phyloP scores from a whole-genome alignment of 495 filamentous ascomycete species.

The Penicillium manginii region DNA sequence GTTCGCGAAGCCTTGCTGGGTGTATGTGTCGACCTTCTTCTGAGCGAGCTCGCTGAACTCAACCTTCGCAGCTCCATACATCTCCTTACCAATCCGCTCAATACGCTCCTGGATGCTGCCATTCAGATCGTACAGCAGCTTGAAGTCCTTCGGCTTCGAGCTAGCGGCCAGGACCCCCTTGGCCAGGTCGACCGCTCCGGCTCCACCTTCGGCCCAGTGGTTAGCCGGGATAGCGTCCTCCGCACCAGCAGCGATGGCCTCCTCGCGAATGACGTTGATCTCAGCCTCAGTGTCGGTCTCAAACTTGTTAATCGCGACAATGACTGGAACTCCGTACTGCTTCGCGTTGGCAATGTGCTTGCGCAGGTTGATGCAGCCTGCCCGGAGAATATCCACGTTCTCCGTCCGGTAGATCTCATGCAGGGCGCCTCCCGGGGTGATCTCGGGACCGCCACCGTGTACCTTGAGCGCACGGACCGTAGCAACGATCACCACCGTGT shows the following conservation, averaged over 20 bases:
- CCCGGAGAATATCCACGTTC: constrained; percentile 86
- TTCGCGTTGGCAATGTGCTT: constrained; percentile 92
- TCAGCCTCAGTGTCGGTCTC: constrained; percentile 92
- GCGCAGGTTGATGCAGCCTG: constrained; percentile 88
- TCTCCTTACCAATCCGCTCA: constrained; percentile 83
- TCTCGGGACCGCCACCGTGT: constrained; percentile 91
- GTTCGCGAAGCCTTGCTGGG: constrained; percentile 86
- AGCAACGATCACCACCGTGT: constrained; percentile 92
- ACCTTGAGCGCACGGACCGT: constrained; percentile 96
- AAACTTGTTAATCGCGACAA: constrained; percentile 97
- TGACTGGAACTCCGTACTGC: constrained; percentile 89
- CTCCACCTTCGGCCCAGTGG: constrained; percentile 96
- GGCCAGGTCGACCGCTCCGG: constrained; percentile 87
- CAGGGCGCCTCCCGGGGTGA: constrained; percentile 81
- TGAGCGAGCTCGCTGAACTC: constrained; percentile 94
- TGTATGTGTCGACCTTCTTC: constrained; percentile 95
- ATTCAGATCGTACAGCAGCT: constrained; percentile 81
- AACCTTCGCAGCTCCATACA: constrained; percentile 91
- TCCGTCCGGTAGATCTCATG: constrained; percentile 87
- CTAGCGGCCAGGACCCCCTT: constrained; percentile 82
- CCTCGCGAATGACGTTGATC: constrained; percentile 83
- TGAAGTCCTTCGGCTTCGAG: constrained; percentile 86
- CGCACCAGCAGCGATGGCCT: constrained; percentile 89
- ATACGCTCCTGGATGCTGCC: constrained; percentile 87
- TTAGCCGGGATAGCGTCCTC: constrained; percentile 92